Evolutionary conservation across 192 early-diverging fungal genomes (phyloP).

Genomic region (Geranomyces michiganensis): DNA sequence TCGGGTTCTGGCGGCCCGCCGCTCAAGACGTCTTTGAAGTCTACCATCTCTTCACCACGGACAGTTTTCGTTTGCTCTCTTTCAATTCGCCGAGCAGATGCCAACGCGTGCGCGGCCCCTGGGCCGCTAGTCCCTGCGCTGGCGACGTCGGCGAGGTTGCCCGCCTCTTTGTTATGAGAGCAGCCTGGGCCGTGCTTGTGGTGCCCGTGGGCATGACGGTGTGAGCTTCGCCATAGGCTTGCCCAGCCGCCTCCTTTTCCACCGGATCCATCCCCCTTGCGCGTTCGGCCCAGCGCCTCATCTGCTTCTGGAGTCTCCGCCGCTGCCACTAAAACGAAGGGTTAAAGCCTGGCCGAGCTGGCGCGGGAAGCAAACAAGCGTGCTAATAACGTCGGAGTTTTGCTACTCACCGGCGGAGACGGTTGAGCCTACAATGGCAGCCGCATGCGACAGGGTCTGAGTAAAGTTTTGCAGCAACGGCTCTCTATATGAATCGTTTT

Average conservation of each 20-base stretch:
- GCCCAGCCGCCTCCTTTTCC: not conserved
- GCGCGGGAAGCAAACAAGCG: no score
- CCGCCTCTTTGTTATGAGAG: not conserved
- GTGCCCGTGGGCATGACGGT: conserved; percentile 11
- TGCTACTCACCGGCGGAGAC: conserved; percentile 17
- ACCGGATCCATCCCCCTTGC: not conserved
- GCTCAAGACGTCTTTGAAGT: conserved; percentile 1
- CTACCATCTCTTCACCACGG: not conserved
- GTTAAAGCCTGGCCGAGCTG: not conserved
- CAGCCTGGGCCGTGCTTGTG: not conserved
- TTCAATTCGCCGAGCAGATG: not conserved
- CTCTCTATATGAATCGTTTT: not conserved
- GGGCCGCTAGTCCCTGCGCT: not conserved
- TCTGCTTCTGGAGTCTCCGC: conserved; percentile 5
- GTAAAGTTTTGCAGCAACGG: conserved; percentile 27
- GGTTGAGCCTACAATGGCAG: conserved; percentile 24
- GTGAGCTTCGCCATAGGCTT: not conserved
- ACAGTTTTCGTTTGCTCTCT: conserved; percentile 2
- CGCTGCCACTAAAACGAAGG: not conserved
- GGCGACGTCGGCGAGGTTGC: not conserved
- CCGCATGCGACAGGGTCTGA: conserved; percentile 9
- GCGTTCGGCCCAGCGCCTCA: not conserved
- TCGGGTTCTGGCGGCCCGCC: conserved; percentile 36
- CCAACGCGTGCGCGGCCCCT: not conserved
- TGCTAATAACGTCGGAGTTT: no score